Conservation (phyloP, 1,284 basidiomycete genomes). For the Uromyces viciae-fabae region DNA sequence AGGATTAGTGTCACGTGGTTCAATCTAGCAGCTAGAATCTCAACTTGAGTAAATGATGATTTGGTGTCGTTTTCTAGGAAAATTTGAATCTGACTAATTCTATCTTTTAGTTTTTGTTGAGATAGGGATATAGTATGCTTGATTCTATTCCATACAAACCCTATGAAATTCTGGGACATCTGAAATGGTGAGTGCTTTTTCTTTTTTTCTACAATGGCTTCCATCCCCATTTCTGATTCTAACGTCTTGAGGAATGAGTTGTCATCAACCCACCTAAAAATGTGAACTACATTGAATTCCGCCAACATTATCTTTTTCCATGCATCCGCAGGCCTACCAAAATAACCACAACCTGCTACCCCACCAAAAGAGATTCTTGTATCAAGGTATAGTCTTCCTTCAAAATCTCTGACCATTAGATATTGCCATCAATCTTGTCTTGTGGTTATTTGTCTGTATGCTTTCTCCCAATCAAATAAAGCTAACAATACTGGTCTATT, state of each 20-base stretch:
- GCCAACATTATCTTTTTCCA: neutral
- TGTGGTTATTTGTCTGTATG: neutral
- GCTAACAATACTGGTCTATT: neutral
- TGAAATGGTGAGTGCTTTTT: neutral
- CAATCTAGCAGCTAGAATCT: neutral
- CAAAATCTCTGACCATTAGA: neutral
- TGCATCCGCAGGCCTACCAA: neutral
- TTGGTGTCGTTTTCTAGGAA: neutral
- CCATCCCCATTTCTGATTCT: neutral
- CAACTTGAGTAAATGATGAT: neutral
- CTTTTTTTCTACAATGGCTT: neutral
- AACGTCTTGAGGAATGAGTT: neutral
- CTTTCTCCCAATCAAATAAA: constrained; percentile 4
- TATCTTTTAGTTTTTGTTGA: neutral
- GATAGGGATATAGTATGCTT: neutral
- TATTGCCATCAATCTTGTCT: neutral
- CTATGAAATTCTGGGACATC: neutral
- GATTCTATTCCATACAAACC: neutral
- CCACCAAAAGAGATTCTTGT: neutral
- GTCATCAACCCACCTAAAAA: neutral
- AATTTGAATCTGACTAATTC: neutral
- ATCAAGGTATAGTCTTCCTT: neutral
- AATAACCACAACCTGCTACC: neutral
- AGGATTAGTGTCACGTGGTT: neutral
- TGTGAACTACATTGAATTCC: neutral